Evolutionary conservation across 441 rosid species (phyloP).

Genomic region (Kokia cookei): DNA sequence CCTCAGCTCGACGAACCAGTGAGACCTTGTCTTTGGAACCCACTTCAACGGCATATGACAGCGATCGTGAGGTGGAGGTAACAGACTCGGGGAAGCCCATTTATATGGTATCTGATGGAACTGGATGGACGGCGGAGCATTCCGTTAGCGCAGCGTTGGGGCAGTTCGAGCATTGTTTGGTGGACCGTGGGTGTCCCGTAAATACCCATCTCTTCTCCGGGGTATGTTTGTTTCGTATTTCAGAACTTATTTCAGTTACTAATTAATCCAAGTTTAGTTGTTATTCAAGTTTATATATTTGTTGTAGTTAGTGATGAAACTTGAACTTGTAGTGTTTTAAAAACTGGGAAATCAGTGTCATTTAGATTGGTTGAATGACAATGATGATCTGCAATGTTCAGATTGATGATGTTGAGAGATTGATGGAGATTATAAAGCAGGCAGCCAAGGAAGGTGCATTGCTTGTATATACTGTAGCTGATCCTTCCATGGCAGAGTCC

Average conservation of each 20-base stretch:
- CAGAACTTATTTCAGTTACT: background rate
- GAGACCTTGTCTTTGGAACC: constrained; percentile 9
- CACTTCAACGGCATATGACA: background rate
- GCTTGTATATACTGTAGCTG: constrained; percentile 68
- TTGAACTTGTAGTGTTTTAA: background rate
- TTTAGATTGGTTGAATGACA: background rate
- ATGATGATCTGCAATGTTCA: constrained; percentile 18
- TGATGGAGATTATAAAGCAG: constrained; percentile 73
- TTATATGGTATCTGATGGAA: constrained; percentile 87
- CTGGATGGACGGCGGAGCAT: constrained; percentile 95
- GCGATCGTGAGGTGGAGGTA: constrained; percentile 25
- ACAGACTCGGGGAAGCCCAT: constrained; percentile 43
- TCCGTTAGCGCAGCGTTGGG: constrained; percentile 85
- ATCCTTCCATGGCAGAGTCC: constrained; percentile 68
- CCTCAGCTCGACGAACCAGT: constrained; percentile 10
- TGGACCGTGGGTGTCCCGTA: constrained; percentile 82
- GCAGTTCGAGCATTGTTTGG: constrained; percentile 82
- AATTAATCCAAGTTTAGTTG: background rate
- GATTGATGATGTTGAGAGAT: constrained; percentile 67
- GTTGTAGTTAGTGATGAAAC: background rate
- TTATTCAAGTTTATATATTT: background rate
- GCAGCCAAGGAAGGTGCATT: constrained; percentile 83
- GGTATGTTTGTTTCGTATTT: constrained; percentile 31
- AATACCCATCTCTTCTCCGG: constrained; percentile 89
- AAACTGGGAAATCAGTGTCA: background rate